Evolutionary conservation across 1,284 basidiomycete genomes (phyloP).

Genomic region (Vanrija sp.): DNA sequence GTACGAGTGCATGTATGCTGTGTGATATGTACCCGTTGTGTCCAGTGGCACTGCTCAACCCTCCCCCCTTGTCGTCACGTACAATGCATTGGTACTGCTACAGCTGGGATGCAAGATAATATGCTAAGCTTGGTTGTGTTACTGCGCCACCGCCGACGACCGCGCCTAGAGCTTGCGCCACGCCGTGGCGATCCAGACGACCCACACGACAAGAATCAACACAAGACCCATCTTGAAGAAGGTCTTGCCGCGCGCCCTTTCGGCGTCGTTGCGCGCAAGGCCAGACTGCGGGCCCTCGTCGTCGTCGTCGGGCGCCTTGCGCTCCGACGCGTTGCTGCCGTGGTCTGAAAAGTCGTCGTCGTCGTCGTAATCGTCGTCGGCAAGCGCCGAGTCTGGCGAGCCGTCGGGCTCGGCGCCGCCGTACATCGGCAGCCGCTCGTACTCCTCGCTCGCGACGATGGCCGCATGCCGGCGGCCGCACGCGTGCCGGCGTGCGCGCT

Average conservation of each 20-base stretch:
- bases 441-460: slow-evolving; percentile 10
- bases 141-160: no score
- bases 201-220: slow-evolving; percentile 60
- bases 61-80: no score
- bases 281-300: slow-evolving; percentile 13
- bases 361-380: slow-evolving; percentile 10
- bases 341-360: slow-evolving; percentile 3
- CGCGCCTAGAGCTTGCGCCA: slow-evolving; percentile 16
- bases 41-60: neutral
- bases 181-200: slow-evolving; percentile 63
- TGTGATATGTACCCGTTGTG: neutral
- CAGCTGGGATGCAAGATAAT: neutral
- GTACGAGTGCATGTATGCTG: neutral
- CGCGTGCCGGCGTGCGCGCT: slow-evolving; percentile 23
- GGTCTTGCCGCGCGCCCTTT: slow-evolving; percentile 12
- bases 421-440: slow-evolving; percentile 23
- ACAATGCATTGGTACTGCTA: neutral
- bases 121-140: neutral
- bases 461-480: neutral
- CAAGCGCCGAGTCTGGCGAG: neutral
- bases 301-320: neutral
- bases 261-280: slow-evolving; percentile 18
- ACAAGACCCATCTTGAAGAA: slow-evolving; percentile 39
- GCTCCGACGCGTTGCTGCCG: neutral
- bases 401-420: slow-evolving; percentile 16